These are phyloP conservation scores for Dictyostelium brefeldianum DNA, from an alignment of 78 protist genomes.

Conservation along the genomic window DNA sequence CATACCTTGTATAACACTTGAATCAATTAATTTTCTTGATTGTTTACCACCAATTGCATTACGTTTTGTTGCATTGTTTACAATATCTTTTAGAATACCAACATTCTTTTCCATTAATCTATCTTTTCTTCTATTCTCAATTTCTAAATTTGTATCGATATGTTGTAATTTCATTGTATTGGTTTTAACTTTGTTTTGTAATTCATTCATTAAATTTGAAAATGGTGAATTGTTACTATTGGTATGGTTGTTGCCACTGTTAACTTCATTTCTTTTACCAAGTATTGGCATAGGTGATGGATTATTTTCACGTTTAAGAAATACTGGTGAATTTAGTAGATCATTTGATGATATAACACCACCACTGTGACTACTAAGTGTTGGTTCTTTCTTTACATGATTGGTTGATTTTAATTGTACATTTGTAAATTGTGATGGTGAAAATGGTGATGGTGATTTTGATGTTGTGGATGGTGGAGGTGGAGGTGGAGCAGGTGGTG, in stretches of 20 bases:
- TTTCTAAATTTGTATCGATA: constrained; percentile 43
- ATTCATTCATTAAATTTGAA: constrained; percentile 48
- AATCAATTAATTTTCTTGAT: constrained; percentile 25
- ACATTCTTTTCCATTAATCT: constrained; percentile 37
- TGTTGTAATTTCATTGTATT: constrained; percentile 30
- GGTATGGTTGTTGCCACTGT: neutral
- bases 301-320: neutral
- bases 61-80: constrained; percentile 28
- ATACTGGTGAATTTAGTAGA: constrained; percentile 3
- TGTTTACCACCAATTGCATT: neutral
- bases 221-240: neutral
- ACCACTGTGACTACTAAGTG: neutral
- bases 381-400: neutral
- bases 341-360: neutral
- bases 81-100: constrained; percentile 58
- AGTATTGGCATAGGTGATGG: constrained; percentile 16
- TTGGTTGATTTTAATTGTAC: neutral
- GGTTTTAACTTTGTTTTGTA: constrained; percentile 24
- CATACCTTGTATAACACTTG: constrained; percentile 29
- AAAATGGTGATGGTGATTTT: constrained; percentile 2
- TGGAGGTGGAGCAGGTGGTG: constrained; percentile 1
- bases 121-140: constrained; percentile 50
- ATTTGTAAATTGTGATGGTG: constrained; percentile 10
- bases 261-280: neutral
- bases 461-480: neutral